phyloP scores from a whole-genome alignment of 1,284 basidiomycete species.

The Gymnopus androsaceus region DNA sequence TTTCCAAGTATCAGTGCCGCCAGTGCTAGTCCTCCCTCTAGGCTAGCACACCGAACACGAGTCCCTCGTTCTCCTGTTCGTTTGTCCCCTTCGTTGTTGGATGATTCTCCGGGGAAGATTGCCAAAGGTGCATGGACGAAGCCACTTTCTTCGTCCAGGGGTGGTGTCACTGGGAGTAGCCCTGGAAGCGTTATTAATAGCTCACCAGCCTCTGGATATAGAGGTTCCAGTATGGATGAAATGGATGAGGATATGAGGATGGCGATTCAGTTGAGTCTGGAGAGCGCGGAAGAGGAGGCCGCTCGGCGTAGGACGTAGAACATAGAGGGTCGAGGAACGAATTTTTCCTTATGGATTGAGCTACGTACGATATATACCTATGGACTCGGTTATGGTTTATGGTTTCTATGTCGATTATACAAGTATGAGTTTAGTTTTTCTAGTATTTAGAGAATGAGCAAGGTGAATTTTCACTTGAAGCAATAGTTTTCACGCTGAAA shows the following conservation, averaged over 20 bases:
- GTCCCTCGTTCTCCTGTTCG: background rate
- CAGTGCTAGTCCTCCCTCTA: background rate
- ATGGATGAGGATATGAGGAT: conserved; percentile 18
- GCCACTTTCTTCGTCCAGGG: background rate
- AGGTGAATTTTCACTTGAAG: too few species aligned
- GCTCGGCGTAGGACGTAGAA: background rate
- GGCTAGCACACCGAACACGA: background rate
- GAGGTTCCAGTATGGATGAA: conserved; percentile 4
- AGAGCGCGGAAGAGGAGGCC: conserved; percentile 10
- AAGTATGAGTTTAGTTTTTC: too few species aligned
- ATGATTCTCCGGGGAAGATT: background rate
- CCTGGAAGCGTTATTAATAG: conserved; percentile 1
- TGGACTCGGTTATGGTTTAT: too few species aligned
- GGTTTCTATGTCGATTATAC: too few species aligned
- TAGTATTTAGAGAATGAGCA: too few species aligned
- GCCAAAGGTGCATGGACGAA: conserved; percentile 8
- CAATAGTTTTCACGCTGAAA: too few species aligned
- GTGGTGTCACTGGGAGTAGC: conserved; percentile 12
- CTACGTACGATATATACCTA: too few species aligned
- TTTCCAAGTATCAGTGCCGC: background rate
- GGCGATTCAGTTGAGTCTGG: conserved; percentile 15
- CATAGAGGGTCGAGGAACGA: too few species aligned
- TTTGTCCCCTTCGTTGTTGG: background rate
- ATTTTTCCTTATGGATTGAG: too few species aligned
- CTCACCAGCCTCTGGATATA: background rate